Evolutionary conservation across 805 yeast species (phyloP), one percentile per base, ranked within the genome.

Genomic region (Priceomyces medius): DNA sequence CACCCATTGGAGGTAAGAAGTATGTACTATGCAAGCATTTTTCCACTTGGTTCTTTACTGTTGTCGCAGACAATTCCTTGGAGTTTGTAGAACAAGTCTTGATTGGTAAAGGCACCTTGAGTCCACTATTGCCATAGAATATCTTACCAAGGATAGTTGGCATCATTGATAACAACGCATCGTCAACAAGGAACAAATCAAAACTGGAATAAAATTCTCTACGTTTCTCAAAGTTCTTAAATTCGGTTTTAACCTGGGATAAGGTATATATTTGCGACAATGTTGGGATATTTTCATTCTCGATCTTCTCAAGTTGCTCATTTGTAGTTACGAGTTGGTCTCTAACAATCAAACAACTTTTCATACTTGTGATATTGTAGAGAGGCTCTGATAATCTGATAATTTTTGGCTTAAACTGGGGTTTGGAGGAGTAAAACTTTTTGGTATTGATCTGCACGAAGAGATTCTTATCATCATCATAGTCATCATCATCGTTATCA

Each of bases 181-280:
- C 96, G 65, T 93, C 99, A 40, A 88, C 83, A 32, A 93, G 59
- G 62, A 93, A 87, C 46, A 88, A 50, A 54, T 89, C 95, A 58
- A 78, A 86, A 44, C 79, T 81, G 12, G 73, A 61, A 32, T 75
- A 64, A 45, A 93, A 78, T 47, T 81, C 83, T 61, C 97, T 81
- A 62, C 89, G 82, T 45, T 89, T 83, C 64, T 93, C 97, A 55
- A 70, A 93, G n/a, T 87, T 79, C 67, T 88, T 88, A 74, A 81
- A 91, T 46, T 83, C 85, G 24, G 89, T 86, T 62, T 88, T 88
- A 48, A 93, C 73, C 51, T 88, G 85, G 35, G 79, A 73, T 41
- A 83, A 83, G 4, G 93, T 76, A 24, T 89, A 73, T 41, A 90
- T 81, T 53, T 76, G 74, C 17, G 62, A 43, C 33, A 79, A 62